Conservation (phyloP, 1,284 basidiomycete genomes). For the Thelephora terrestris region DNA sequence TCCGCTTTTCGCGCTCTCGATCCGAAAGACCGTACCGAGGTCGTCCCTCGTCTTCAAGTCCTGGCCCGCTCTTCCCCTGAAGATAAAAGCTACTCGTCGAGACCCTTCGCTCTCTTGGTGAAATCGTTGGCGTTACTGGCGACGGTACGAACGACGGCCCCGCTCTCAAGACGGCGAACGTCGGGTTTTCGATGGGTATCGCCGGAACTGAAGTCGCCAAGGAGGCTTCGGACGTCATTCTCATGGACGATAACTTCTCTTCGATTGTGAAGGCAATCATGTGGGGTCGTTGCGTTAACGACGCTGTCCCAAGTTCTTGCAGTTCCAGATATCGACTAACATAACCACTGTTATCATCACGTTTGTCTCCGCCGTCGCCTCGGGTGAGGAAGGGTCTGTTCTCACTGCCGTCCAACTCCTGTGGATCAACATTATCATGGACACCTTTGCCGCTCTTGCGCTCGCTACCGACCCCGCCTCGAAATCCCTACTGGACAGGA, state of each 20-base stretch:
- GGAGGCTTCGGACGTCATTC: too few species aligned
- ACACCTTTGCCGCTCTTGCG: slow-evolving; percentile 95
- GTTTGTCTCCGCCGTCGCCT: slow-evolving; percentile 85
- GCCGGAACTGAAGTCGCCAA: slow-evolving; percentile 98
- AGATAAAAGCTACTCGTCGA: slow-evolving; percentile 93
- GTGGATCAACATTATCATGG: slow-evolving; percentile 98
- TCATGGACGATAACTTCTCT: slow-evolving; percentile 97
- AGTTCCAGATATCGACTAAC: slow-evolving; percentile 97
- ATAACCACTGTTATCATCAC: slow-evolving; percentile 94
- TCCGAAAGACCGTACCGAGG: slow-evolving; percentile 45
- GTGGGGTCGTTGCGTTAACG: slow-evolving; percentile 98
- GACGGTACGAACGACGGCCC: slow-evolving; percentile 99
- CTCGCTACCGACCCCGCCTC: slow-evolving; percentile 95
- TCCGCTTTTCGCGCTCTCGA: slow-evolving; percentile 62
- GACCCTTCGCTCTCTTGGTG: slow-evolving; percentile 79
- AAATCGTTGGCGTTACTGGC: slow-evolving; percentile 95
- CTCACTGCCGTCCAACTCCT: slow-evolving; percentile 92
- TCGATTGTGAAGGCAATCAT: slow-evolving; percentile 96
- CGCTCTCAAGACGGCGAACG: slow-evolving; percentile 89
- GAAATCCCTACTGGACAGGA: slow-evolving; percentile 57
- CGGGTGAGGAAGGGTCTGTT: too few species aligned
- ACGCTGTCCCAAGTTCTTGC: slow-evolving; percentile 94
- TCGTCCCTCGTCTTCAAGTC: slow-evolving; percentile 65
- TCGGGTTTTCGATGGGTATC: slow-evolving; percentile 98
- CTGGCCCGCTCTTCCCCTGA: slow-evolving; percentile 95